Evolutionary conservation across 169 alveolate genomes (phyloP).

Genomic region (Eimeria falciformis): DNA sequence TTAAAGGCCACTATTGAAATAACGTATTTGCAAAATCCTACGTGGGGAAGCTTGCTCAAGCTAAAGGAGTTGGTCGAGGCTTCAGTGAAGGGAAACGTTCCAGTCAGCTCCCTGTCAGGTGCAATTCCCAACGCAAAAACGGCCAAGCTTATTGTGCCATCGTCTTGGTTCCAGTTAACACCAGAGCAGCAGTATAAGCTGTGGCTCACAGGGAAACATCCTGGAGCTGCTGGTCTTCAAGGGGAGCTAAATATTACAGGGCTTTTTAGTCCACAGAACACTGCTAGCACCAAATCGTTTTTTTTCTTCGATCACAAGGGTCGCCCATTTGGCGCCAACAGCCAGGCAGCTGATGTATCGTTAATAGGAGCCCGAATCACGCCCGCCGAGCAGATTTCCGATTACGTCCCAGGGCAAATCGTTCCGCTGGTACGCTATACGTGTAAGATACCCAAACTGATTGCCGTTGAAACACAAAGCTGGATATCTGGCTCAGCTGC

Average conservation of each 20-base stretch:
- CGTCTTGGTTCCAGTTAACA: conserved; percentile 45
- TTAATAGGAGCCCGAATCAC: conserved; percentile 46
- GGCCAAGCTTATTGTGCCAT: conserved; percentile 41
- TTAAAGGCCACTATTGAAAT: conserved; percentile 38
- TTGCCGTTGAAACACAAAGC: no score
- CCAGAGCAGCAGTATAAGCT: conserved; percentile 53
- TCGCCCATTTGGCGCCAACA: conserved; percentile 55
- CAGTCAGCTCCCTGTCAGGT: conserved; percentile 34
- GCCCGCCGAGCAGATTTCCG: conserved; percentile 46
- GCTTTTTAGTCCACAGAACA: conserved; percentile 49
- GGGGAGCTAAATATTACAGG: conserved; percentile 39
- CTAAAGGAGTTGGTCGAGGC: conserved; percentile 23
- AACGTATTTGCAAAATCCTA: conserved; percentile 7
- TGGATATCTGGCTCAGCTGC: no score
- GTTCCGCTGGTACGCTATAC: conserved; percentile 58
- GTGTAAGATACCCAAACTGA: background rate
- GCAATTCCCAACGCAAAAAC: conserved; percentile 45
- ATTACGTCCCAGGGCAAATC: conserved; percentile 60
- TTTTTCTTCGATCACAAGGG: conserved; percentile 43
- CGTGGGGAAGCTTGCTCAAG: conserved; percentile 40
- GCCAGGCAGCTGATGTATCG: conserved; percentile 19
- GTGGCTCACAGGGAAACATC: conserved; percentile 44
- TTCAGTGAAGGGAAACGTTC: conserved; percentile 35
- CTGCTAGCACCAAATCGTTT: conserved; percentile 27
- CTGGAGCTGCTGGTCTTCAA: conserved; percentile 48